These are phyloP conservation scores for Pythium utonaiense DNA, from an alignment of 352 stramenopile genomes.

Conservation along the genomic window DNA sequence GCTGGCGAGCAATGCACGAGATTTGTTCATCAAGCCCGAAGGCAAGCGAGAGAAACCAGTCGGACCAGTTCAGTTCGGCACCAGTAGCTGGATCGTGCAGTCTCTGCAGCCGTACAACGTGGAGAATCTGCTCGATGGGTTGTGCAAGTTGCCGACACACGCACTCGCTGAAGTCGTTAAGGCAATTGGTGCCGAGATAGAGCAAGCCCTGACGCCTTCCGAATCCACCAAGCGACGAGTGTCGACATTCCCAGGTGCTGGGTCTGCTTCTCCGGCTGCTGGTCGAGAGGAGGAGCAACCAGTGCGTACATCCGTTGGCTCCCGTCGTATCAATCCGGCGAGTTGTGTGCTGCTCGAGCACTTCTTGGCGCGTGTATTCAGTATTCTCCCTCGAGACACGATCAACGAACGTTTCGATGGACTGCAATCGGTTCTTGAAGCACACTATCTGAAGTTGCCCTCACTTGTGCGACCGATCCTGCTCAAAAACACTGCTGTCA, in stretches of 20 bases:
- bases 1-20: slow-evolving; percentile 3
- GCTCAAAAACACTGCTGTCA: slow-evolving; percentile 29
- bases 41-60: background rate
- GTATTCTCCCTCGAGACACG: slow-evolving; percentile 19
- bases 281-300: background rate
- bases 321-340: slow-evolving; percentile 38
- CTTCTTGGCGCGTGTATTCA: slow-evolving; percentile 33
- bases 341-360: slow-evolving; percentile 72
- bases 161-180: slow-evolving; percentile 46
- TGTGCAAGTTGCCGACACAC: slow-evolving; percentile 43
- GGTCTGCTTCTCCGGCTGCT: background rate
- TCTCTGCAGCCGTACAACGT: slow-evolving; percentile 68
- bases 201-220: slow-evolving; percentile 28
- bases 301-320: background rate
- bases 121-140: slow-evolving; percentile 56
- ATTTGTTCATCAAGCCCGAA: slow-evolving; percentile 9
- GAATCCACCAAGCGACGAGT: background rate
- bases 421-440: slow-evolving; percentile 40
- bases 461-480: slow-evolving; percentile 44
- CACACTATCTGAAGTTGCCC: slow-evolving; percentile 48
- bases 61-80: slow-evolving; percentile 31
- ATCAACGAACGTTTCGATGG: slow-evolving; percentile 39
- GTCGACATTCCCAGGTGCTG: slow-evolving; percentile 11
- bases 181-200: slow-evolving; percentile 52
- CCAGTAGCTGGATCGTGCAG: slow-evolving; percentile 53